Evolutionary conservation across 257 asterid genomes (phyloP).

Genomic region (Paulownia fortunei): DNA sequence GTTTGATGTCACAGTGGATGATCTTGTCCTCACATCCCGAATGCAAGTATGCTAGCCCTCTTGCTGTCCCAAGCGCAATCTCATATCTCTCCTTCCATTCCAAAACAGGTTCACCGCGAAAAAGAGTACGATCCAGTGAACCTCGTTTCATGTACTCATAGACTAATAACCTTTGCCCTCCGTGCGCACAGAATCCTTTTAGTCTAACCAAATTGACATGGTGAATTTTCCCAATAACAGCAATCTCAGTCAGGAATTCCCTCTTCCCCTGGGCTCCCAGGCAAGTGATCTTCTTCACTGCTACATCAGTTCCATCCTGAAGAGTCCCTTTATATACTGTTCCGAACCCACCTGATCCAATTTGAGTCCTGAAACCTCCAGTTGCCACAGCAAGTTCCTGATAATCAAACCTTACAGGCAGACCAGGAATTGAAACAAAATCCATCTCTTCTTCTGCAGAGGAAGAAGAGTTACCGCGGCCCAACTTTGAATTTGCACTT

Average conservation of each 20-base stretch:
- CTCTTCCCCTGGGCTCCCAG: constrained; percentile 66
- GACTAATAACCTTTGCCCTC: constrained; percentile 61
- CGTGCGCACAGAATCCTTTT: constrained; percentile 69
- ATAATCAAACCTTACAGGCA: constrained; percentile 64
- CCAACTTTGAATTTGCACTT: constrained; percentile 21
- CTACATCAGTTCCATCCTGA: constrained; percentile 57
- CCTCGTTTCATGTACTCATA: constrained; percentile 88
- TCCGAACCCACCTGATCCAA: constrained; percentile 93
- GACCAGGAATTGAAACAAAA: constrained; percentile 57
- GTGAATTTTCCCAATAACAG: constrained; percentile 76
- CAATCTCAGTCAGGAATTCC: constrained; percentile 79
- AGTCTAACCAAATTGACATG: constrained; percentile 75
- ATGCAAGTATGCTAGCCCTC: constrained; percentile 83
- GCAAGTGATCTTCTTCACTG: constrained; percentile 81
- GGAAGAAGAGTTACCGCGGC: constrained; percentile 20
- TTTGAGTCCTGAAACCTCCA: constrained; percentile 48
- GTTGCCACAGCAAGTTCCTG: constrained; percentile 65
- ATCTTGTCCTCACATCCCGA: constrained; percentile 79
- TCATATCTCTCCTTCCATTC: constrained; percentile 77
- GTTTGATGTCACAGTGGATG: constrained; percentile 88
- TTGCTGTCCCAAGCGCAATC: constrained; percentile 78
- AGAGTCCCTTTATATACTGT: constrained; percentile 76
- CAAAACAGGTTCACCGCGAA: constrained; percentile 50
- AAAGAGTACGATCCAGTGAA: constrained; percentile 73
- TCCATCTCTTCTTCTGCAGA: constrained; percentile 50